Base-by-base conservation (phyloP, 768 basidiomycete species). In the Termitomyces sp. region DNA sequence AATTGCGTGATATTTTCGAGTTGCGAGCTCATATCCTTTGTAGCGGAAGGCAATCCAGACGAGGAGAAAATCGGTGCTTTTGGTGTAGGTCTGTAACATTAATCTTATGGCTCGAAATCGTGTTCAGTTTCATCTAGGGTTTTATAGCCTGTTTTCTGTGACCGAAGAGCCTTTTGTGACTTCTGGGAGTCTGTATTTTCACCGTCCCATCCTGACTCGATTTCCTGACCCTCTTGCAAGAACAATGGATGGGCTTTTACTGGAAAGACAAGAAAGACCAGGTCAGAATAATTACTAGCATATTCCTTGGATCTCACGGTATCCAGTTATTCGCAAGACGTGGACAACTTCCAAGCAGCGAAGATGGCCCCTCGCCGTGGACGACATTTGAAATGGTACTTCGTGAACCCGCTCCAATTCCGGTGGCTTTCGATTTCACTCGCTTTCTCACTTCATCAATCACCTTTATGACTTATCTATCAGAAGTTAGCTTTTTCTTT, bases 21-120 rank as follows among this genome's bases (percentile, higher is more conserved):
- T 30, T 39, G 33, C 22, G 6, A 27, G 22, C 51, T 55, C 20
- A 58, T 9, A 63, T 39, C 34, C 18, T 50, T 22, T 50, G 39
- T 64, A 86, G 95, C 95, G 11, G 89, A 93, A 66, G 95, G 95
- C 0, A 97, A 98, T 69, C 95, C 95, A 0, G 91, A 95, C 64
- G 92, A 95, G 70, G 86, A 89, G 71, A 95, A 94, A 76, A 94
- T 98, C 49, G 95, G 96, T 15, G 93, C 94, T n/a, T 93, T 93
- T 64, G 92, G 91, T 58, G 90, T 91, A n/a, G 88, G 88, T 83
- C 59, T 57, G 82, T 70, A 20, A 55, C 49, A 9, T 31, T 24
- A 20, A 36, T 30, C 7, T 30, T 20, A 30, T 16, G 47, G 24
- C n/a, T 20, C 13, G n/a, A 31, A 54, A 12, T 37, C 16, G n/a